Percentiles rank a stretch among this genome's conserved stretches.
Evolutionary conservation across 352 stramenopile species (phyloP).

Genomic region (Phytopythium ostracodes): DNA sequence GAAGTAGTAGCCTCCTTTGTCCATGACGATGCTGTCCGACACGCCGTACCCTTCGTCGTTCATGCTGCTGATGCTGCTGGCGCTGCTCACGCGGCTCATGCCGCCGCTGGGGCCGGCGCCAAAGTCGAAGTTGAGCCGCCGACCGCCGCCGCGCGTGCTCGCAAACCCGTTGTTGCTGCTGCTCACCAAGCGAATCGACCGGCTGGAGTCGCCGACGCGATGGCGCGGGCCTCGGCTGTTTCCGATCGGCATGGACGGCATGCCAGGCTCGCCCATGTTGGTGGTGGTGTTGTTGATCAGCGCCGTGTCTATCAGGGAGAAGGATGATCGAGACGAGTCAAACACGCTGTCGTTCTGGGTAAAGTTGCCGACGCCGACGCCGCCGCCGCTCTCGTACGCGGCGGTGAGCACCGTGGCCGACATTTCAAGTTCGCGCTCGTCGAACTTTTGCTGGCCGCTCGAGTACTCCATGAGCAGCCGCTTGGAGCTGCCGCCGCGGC

Average conservation of each 20-base stretch:
- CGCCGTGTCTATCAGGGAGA: constrained; percentile 23
- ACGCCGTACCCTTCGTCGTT: constrained; percentile 39
- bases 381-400: background rate
- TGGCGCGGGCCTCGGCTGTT: constrained; percentile 19
- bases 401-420: constrained; percentile 10
- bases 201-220: constrained; percentile 17
- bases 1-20: constrained; percentile 70
- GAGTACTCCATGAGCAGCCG: constrained; percentile 29
- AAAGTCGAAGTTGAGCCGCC: constrained; percentile 30
- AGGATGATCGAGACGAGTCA: constrained; percentile 28
- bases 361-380: constrained; percentile 3
- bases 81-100: constrained; percentile 35
- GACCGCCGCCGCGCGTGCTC: constrained; percentile 21
- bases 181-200: constrained; percentile 24
- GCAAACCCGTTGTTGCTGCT: constrained; percentile 12
- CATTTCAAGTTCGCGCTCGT: constrained; percentile 28
- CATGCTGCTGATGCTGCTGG: constrained; percentile 47
- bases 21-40: constrained; percentile 62
- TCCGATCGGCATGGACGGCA: constrained; percentile 4
- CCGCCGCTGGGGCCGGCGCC: constrained; percentile 15
- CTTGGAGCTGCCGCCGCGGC: constrained; percentile 16
- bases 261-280: background rate
- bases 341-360: constrained; percentile 22
- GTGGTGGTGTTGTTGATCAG: constrained; percentile 4
- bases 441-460: constrained; percentile 29